These are phyloP conservation scores for Erysimum cheiri DNA, from an alignment of 441 rosid genomes.

Conservation along the genomic window DNA sequence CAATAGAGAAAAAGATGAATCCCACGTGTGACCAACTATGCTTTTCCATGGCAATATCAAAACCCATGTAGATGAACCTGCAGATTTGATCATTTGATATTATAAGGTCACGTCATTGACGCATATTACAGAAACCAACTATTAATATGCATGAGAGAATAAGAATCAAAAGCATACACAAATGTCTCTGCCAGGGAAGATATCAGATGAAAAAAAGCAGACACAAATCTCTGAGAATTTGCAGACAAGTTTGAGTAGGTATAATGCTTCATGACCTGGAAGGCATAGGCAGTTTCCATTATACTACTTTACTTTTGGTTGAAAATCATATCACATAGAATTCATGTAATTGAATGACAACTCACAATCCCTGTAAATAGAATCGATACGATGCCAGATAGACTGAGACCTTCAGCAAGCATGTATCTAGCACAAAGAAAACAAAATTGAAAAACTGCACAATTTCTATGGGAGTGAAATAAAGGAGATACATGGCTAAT, in stretches of 20 bases:
- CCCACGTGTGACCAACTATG: conserved; percentile 99
- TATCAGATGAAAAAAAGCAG: conserved; percentile 93
- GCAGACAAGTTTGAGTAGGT: conserved; percentile 93
- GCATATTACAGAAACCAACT: conserved; percentile 35
- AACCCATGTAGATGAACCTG: conserved; percentile 99
- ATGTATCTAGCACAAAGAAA: conserved; percentile 67
- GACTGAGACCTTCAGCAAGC: conserved; percentile 99
- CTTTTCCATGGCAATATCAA: conserved; percentile 98
- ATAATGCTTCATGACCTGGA: conserved; percentile 98
- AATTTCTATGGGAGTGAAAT: conserved; percentile 4
- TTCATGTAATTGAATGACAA: conserved; percentile 21
- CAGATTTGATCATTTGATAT: conserved; percentile 43
- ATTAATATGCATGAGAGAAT: conserved; percentile 16
- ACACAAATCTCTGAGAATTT: conserved; percentile 90
- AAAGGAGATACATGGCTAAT: conserved; percentile 26
- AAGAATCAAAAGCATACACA: conserved; percentile 53
- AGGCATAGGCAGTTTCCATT: conserved; percentile 33
- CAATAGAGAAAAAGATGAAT: conserved; percentile 94
- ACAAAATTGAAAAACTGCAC: conserved; percentile 29
- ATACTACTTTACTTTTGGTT: conserved; percentile 35
- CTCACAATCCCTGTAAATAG: conserved; percentile 98
- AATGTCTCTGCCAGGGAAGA: conserved; percentile 99
- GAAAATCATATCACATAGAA: conserved; percentile 6
- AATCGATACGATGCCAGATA: conserved; percentile 98
- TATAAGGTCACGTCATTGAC: conserved; percentile 33